Conservation (phyloP, 1,284 basidiomycete species). For the Inonotus hispidus region DNA sequence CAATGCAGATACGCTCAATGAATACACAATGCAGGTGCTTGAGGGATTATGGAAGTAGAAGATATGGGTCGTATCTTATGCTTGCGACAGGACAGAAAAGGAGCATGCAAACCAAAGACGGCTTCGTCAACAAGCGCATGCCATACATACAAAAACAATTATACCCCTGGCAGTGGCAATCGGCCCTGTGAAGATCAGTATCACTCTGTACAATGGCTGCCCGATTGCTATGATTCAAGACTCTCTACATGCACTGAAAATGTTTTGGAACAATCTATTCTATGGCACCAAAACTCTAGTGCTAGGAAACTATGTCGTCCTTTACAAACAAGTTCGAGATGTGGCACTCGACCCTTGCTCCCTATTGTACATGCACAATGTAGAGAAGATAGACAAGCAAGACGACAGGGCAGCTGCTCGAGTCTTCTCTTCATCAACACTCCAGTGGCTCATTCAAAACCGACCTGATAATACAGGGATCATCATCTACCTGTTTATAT, state of each 20-base stretch:
- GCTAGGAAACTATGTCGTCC: constrained; percentile 24
- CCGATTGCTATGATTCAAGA: constrained; percentile 30
- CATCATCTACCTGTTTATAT: constrained; percentile 31
- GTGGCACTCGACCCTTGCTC: constrained; percentile 20
- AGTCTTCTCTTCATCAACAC: constrained; percentile 28
- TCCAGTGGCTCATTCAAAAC: constrained; percentile 23
- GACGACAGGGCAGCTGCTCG: constrained; percentile 37
- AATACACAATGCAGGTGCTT: constrained; percentile 16
- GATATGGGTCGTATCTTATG: constrained; percentile 26
- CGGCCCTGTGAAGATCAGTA: not conserved
- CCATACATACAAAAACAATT: not conserved
- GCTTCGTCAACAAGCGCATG: constrained; percentile 13
- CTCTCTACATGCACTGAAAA: constrained; percentile 32
- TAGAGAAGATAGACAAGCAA: constrained; percentile 34
- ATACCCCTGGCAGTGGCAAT: constrained; percentile 12
- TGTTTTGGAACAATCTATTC: constrained; percentile 29
- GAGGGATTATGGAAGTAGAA: constrained; percentile 20
- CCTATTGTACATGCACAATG: constrained; percentile 32
- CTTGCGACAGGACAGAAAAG: constrained; percentile 28
- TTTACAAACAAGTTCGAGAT: constrained; percentile 23
- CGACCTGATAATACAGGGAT: constrained; percentile 24
- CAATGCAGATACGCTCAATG: not conserved
- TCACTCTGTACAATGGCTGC: constrained; percentile 2
- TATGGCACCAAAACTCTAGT: constrained; percentile 27
- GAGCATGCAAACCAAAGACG: constrained; percentile 23